Base-by-base conservation (phyloP, 345 rosid species). In the Citrus unshiu region DNA sequence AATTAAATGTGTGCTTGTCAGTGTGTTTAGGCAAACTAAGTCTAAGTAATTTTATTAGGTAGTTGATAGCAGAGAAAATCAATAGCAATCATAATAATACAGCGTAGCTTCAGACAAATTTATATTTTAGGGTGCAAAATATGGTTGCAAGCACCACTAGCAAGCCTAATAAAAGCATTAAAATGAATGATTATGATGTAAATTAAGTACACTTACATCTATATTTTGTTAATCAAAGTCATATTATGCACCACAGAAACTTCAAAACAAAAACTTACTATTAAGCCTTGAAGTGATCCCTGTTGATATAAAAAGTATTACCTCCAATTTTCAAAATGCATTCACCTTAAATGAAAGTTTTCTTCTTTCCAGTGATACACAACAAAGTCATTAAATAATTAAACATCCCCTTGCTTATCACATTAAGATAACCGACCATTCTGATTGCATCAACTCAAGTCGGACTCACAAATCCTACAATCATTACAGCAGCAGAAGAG, bases 11-110 rank as follows among this genome's bases (percentile, higher is more conserved):
- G 58, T 54, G 58, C 22, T 12, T 46, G 18, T 46, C 0, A 4
- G 51, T 46, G 51, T 46, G 5, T 12, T 46, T 46, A 46, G 51
- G 51, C 74, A 60, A 58, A 68, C 25, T 74, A 25, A 58, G 24
- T 64, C 73, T 32, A 79, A 19, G 68, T 60, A 81, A 32, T 77
- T 64, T 64, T 61, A 72, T 43, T 12, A 56, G 8, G 59, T n/a
- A 1, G 57, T n/a, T 63, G 19, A 43, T 43, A 71, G 32, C 1
- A 56, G 27, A n/a, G 70, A 73, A 29, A 79, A 78, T 74, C 51
- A 34, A 12, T 67, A 78, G n/a, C 37, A 34, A 79, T 30, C 22
- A 70, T 35, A 62, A 54, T 22, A 46, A 74, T 68, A 51, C 43
- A 14, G 37, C 14, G 49, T 22, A 77, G 40, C 56, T 70, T 84